phyloP scores from a whole-genome alignment of 2,329 filamentous ascomycete species.

The Annulohypoxylon truncatum region DNA sequence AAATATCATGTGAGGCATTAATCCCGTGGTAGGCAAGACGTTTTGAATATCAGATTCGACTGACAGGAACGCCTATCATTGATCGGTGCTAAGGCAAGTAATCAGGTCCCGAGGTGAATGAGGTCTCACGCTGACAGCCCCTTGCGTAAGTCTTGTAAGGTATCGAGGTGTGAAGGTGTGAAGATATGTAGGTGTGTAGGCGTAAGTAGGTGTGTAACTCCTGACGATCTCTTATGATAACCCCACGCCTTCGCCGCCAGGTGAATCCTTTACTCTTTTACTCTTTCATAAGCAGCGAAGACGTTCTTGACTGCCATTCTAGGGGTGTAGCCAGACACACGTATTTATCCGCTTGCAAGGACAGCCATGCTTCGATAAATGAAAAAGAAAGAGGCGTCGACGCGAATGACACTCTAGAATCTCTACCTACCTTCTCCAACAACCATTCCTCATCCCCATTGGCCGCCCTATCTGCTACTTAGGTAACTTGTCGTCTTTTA shows the following conservation, averaged over 20 bases:
- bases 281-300: background rate
- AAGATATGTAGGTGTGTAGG: constrained; percentile 8
- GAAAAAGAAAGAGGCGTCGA: constrained; percentile 27
- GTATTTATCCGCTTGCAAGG: constrained; percentile 37
- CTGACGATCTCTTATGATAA: constrained; percentile 31
- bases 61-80: constrained; percentile 25
- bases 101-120: constrained; percentile 12
- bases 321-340: constrained; percentile 7
- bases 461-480: constrained; percentile 36
- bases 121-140: constrained; percentile 33
- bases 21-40: constrained; percentile 9
- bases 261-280: background rate
- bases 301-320: background rate
- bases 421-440: constrained; percentile 13
- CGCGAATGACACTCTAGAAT: constrained; percentile 36
- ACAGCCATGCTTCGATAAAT: constrained; percentile 20
- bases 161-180: constrained; percentile 20
- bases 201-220: constrained; percentile 30
- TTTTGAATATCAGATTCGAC: constrained; percentile 26
- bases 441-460: constrained; percentile 19
- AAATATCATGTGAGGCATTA: constrained; percentile 35
- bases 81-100: constrained; percentile 21
- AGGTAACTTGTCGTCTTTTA: constrained; percentile 18
- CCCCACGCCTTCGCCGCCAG: constrained; percentile 26
- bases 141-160: constrained; percentile 28